Base-by-base conservation (phyloP, 176 grass and related monocot species). In the Elymus sibiricus region DNA sequence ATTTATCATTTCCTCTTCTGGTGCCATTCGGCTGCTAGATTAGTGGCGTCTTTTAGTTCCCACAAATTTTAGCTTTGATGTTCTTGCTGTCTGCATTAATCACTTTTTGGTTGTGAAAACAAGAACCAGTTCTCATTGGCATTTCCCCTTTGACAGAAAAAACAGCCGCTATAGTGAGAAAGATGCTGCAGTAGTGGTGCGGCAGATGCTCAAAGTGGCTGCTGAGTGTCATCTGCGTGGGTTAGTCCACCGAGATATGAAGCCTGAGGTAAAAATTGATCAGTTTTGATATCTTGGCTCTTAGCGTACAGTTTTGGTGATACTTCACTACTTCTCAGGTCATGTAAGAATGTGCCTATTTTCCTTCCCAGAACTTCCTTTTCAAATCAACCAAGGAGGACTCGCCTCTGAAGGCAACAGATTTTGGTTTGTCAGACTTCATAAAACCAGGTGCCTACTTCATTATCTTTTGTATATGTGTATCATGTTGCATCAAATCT, bases 141-240 rank as follows among this genome's bases (percentile, higher is more conserved):
- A 84, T 77, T 31, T 72, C 28, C 26, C 3, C 40, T 82, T 82
- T 51, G 74, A 72, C 88, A 99, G 97, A 78, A 99, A 99, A 79
- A 91, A 99, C 76, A 96, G 97, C 85, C 94, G 94, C 35, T 99
- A 99, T 80, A 88, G 86, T 85, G 97, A 99, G 90, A 99, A 91
- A 99, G 97, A 99, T 88, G 97, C 97, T 86, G 97, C 97, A 35
- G 89, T 99, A 4, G 87, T 99, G 82, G 97, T 93, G 14, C 81
- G 97, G 35, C 97, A 99, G 85, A 99, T 99, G 97, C 92, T 99
- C 37, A 99, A 99, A 89, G 97, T 99, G 64, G 97, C 90, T 61
- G 97, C 97, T 46, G 92, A 96, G 77, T 99, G 97, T 81, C 97
- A 99, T 89, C 85, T 99, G 37, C 94, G 86, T 94, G 97, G 97